A percentile compares a stretch with the other conserved stretches of the same genome.
Conservation (phyloP, 257 asterid species). For the Dorcoceras hygrometricum region DNA sequence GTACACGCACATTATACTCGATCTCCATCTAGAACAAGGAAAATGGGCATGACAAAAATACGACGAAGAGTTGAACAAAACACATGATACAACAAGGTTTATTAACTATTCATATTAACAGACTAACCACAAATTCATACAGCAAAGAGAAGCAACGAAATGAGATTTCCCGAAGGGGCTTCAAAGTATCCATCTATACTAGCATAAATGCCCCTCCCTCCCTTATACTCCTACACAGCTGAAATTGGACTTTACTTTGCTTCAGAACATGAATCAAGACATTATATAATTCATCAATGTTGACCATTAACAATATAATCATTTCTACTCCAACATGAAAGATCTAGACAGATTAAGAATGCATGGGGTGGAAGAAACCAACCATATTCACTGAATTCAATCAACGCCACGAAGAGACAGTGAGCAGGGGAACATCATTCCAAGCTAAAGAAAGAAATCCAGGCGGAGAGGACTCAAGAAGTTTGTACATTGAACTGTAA, state of each 20-base stretch:
- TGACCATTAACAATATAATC: slow-evolving; percentile 6
- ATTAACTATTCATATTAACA: slow-evolving; percentile 34
- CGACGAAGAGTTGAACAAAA: slow-evolving; percentile 6
- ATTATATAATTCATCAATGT: slow-evolving; percentile 16
- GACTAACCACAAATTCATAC: slow-evolving; percentile 21
- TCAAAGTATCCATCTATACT: slow-evolving; percentile 41
- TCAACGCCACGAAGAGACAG: slow-evolving; percentile 93
- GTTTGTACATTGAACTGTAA: slow-evolving; percentile 58
- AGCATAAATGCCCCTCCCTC: slow-evolving; percentile 5
- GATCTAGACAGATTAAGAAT: slow-evolving; percentile 21
- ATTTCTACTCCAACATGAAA: slow-evolving; percentile 20
- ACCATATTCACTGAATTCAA: slow-evolving; percentile 9
- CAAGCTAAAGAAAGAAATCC: slow-evolving; percentile 88
- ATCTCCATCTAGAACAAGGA: slow-evolving; percentile 11
- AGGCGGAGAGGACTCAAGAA: slow-evolving; percentile 65
- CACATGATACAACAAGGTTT: neutral
- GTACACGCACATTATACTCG: slow-evolving; percentile 32
- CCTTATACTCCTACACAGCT: slow-evolving; percentile 33
- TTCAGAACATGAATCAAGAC: slow-evolving; percentile 27
- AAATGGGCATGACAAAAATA: neutral
- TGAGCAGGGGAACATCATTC: slow-evolving; percentile 77
- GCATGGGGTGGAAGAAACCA: slow-evolving; percentile 27
- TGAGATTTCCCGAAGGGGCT: slow-evolving; percentile 19
- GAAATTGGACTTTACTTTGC: slow-evolving; percentile 23
- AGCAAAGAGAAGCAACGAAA: slow-evolving; percentile 29